Conservation (phyloP, 768 basidiomycete species). For the Mycena latifolia region DNA sequence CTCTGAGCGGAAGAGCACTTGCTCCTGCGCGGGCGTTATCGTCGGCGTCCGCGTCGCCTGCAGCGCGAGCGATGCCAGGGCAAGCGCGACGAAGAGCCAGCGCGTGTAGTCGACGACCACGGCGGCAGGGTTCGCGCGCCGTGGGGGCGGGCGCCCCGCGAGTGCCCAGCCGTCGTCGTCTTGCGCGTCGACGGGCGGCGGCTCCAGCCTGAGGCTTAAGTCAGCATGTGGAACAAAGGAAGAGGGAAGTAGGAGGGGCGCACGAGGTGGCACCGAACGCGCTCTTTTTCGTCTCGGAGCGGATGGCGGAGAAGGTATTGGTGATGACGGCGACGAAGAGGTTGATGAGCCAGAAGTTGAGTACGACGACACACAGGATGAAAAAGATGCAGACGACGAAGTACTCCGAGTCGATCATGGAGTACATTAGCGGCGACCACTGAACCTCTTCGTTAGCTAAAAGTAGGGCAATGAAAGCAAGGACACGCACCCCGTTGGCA, state of each 20-base stretch:
- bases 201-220: neutral
- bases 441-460: constrained; percentile 41
- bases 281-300: constrained; percentile 87
- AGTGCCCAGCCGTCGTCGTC: constrained; percentile 71
- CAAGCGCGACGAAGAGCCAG: constrained; percentile 83
- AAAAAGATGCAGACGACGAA: constrained; percentile 91
- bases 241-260: constrained; percentile 34
- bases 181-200: constrained; percentile 17
- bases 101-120: constrained; percentile 68
- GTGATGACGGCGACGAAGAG: constrained; percentile 97
- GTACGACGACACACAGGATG: constrained; percentile 83
- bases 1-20: constrained; percentile 77
- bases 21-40: no score
- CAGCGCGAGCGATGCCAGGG: constrained; percentile 75
- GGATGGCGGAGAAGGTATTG: constrained; percentile 90
- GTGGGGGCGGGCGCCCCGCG: constrained; percentile 51
- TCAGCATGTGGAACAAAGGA: neutral
- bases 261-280: constrained; percentile 90
- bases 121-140: constrained; percentile 62
- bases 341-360: constrained; percentile 96
- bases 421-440: constrained; percentile 90
- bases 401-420: constrained; percentile 90
- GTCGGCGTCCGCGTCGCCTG: constrained; percentile 77
- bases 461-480: neutral
- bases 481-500: constrained; percentile 72